Conservation (phyloP, 495 filamentous ascomycete genomes). For the Tuber microsphaerosporum region DNA sequence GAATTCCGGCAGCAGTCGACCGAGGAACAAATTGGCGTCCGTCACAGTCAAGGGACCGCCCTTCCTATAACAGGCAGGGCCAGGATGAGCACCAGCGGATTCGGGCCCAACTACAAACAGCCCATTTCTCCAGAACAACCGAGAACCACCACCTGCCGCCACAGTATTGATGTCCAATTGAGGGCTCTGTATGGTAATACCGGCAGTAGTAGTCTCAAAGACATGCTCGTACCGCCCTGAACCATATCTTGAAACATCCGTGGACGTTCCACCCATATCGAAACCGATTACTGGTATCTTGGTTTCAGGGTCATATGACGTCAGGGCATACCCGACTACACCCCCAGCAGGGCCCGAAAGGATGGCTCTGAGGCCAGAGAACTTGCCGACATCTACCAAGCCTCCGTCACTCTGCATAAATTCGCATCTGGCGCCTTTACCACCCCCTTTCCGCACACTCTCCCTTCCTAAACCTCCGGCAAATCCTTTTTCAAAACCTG, state of each 20-base stretch:
- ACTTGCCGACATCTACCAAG: slow-evolving; percentile 65
- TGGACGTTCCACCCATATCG: slow-evolving; percentile 90
- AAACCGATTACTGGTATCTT: slow-evolving; percentile 91
- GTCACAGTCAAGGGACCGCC: slow-evolving; percentile 88
- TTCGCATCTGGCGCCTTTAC: slow-evolving; percentile 58
- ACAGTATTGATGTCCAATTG: slow-evolving; percentile 98
- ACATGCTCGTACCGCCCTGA: slow-evolving; percentile 88
- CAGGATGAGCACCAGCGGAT: slow-evolving; percentile 85
- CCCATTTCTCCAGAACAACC: slow-evolving; percentile 83
- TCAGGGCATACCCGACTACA: slow-evolving; percentile 89
- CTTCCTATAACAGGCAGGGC: slow-evolving; percentile 91
- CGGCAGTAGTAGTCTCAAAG: slow-evolving; percentile 93
- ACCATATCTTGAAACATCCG: slow-evolving; percentile 88
- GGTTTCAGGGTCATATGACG: slow-evolving; percentile 78
- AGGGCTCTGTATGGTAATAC: slow-evolving; percentile 88
- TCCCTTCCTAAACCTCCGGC: slow-evolving; percentile 60
- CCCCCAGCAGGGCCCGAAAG: slow-evolving; percentile 74
- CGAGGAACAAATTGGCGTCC: slow-evolving; percentile 86
- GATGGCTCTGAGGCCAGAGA: slow-evolving; percentile 69
- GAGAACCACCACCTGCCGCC: slow-evolving; percentile 84
- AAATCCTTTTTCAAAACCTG: slow-evolving; percentile 74
- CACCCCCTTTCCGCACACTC: slow-evolving; percentile 57
- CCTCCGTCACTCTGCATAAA: slow-evolving; percentile 86
- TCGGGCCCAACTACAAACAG: slow-evolving; percentile 96
- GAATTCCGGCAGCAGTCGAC: slow-evolving; percentile 81